Conservation (phyloP, 257 asterid genomes). For the Solanum appendiculatum region DNA sequence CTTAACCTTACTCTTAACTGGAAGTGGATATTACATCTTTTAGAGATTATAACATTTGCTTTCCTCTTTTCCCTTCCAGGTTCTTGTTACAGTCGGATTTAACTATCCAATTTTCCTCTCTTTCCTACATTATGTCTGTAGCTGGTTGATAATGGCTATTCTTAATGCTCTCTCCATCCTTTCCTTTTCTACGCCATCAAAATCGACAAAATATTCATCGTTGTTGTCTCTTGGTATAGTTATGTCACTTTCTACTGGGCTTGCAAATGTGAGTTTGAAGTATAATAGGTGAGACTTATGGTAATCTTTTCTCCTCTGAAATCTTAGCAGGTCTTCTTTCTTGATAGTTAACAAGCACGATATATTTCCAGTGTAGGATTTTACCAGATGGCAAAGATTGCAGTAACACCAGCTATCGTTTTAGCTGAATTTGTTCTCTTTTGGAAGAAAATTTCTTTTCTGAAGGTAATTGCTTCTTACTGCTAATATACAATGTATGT, state of each 20-base stretch:
- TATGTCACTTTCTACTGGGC: conserved; percentile 98
- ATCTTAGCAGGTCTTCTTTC: not conserved
- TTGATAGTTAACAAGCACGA: not conserved
- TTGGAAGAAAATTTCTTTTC: conserved; percentile 49
- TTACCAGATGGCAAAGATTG: conserved; percentile 99
- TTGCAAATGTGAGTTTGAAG: conserved; percentile 96
- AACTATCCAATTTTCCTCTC: conserved; percentile 86
- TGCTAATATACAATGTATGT: not conserved
- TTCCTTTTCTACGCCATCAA: conserved; percentile 71
- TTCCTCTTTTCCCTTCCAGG: conserved; percentile 36
- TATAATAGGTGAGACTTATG: conserved; percentile 62
- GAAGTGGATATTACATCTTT: not conserved
- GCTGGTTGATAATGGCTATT: conserved; percentile 90
- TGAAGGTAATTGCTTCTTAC: conserved; percentile 43
- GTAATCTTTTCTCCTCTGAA: not conserved
- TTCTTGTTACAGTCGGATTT: conserved; percentile 80
- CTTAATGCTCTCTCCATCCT: conserved; percentile 65
- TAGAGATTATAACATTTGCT: not conserved
- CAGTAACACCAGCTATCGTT: conserved; percentile 95
- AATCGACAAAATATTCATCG: conserved; percentile 63
- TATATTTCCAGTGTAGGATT: conserved; percentile 74
- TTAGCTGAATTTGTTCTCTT: conserved; percentile 75
- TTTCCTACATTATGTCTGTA: conserved; percentile 79
- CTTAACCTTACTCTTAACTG: not conserved
- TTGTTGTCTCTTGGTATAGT: conserved; percentile 87